These are phyloP conservation scores for Daldinia eschscholtzii DNA, from an alignment of 2,329 filamentous ascomycete species.

Conservation along the genomic window DNA sequence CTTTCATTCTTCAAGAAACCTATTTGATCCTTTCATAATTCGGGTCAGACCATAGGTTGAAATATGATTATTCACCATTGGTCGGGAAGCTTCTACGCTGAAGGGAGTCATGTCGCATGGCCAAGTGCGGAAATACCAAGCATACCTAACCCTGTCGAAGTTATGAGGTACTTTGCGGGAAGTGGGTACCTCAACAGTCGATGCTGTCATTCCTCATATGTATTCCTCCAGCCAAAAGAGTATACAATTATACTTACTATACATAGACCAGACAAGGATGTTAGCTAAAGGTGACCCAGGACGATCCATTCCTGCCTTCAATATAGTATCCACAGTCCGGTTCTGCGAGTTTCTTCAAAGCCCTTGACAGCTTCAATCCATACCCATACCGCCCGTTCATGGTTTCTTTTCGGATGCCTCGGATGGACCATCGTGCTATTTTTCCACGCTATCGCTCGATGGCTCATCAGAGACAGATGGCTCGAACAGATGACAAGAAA, in stretches of 20 bases:
- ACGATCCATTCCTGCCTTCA: constrained; percentile 22
- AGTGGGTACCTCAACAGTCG: constrained; percentile 19
- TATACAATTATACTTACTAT: constrained; percentile 2
- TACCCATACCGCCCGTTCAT: constrained; percentile 37
- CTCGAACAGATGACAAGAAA: constrained; percentile 28
- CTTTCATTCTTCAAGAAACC: constrained; percentile 19
- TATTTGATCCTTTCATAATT: constrained; percentile 24
- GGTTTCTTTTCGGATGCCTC: constrained; percentile 36
- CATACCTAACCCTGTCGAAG: constrained; percentile 12
- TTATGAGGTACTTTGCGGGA: constrained; percentile 21
- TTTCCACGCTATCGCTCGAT: constrained; percentile 37
- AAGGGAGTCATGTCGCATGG: constrained; percentile 21
- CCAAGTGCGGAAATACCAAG: constrained; percentile 9
- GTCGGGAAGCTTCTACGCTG: constrained; percentile 26
- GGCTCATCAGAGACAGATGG: constrained; percentile 38
- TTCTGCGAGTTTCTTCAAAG: constrained; percentile 30
- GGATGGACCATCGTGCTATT: constrained; percentile 42
- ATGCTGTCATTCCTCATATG: constrained; percentile 28
- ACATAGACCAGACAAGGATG: constrained; percentile 12
- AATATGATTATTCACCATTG: constrained; percentile 27
- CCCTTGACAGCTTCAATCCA: constrained; percentile 36
- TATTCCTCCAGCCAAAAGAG: background rate
- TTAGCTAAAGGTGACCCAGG: constrained; percentile 3
- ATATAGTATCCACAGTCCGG: constrained; percentile 6
- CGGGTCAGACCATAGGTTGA: constrained; percentile 7